phyloP scores from a whole-genome alignment of 192 early-diverging fungal genomes.

The Coemansia sp. region DNA sequence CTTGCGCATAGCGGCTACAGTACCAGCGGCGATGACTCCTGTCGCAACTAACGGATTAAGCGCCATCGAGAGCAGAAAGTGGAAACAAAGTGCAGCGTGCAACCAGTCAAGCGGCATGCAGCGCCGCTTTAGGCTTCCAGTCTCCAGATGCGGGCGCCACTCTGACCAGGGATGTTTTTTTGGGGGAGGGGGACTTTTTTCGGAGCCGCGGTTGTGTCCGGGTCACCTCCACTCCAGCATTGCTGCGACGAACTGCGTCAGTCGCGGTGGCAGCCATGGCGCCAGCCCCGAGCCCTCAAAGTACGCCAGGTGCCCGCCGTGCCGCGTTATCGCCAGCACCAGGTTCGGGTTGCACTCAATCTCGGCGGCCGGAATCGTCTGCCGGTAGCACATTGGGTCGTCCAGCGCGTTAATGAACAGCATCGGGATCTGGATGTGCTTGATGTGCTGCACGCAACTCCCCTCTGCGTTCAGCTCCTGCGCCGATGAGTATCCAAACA shows the following conservation, averaged over 20 bases:
- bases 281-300: constrained; percentile 31
- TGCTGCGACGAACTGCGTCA: constrained; percentile 54
- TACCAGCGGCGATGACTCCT: constrained; percentile 16
- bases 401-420: constrained; percentile 80
- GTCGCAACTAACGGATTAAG: constrained; percentile 20
- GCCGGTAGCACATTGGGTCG: constrained; percentile 75
- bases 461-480: constrained; percentile 71
- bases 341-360: constrained; percentile 72
- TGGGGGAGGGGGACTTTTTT: no score
- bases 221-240: constrained; percentile 31
- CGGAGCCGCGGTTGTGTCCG: background rate
- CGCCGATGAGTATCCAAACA: constrained; percentile 74
- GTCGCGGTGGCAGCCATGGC: constrained; percentile 60
- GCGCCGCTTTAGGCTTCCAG: no score
- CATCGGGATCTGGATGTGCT: constrained; percentile 70
- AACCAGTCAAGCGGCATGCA: background rate
- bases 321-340: constrained; percentile 69
- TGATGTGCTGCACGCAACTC: constrained; percentile 55
- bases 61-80: constrained; percentile 12
- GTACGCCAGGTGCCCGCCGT: constrained; percentile 92
- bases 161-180: background rate
- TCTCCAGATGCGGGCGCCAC: no score
- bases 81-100: background rate
- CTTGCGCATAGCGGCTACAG: constrained; percentile 21
- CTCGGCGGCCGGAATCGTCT: constrained; percentile 71